Evolutionary conservation across 768 basidiomycete species (phyloP).

Genomic region (Boletus eberwhitei): DNA sequence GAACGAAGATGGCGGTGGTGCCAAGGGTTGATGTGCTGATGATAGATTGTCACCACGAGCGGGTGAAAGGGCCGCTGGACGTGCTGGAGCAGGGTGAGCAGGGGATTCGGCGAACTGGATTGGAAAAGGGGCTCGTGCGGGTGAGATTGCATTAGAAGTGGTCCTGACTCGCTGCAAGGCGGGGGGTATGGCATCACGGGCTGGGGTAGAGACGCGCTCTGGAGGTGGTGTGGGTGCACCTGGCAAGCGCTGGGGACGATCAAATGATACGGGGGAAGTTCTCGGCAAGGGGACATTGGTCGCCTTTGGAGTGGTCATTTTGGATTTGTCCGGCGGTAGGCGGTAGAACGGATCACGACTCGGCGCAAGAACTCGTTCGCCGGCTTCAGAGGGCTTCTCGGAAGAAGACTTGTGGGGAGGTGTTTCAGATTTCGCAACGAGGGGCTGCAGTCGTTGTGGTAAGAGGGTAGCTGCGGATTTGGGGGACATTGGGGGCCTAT

Average conservation of each 20-base stretch:
- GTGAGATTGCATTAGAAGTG: constrained; percentile 17
- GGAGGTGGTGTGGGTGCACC: constrained; percentile 6
- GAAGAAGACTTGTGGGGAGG: constrained; percentile 5
- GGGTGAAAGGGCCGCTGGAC: constrained; percentile 14
- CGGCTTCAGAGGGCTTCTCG: constrained; percentile 7
- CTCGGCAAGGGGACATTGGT: constrained; percentile 7
- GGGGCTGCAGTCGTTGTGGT: constrained; percentile 48
- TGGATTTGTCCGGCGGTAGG: constrained; percentile 23
- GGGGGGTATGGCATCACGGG: constrained; percentile 13
- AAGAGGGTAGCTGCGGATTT: constrained; percentile 43
- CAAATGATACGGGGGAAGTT: not conserved
- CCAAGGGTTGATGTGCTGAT: not conserved
- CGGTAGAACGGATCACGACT: constrained; percentile 29
- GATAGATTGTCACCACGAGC: constrained; percentile 12
- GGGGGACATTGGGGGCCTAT: constrained; percentile 36
- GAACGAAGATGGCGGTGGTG: constrained; percentile 8
- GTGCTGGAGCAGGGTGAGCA: constrained; percentile 8
- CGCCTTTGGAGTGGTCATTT: constrained; percentile 2
- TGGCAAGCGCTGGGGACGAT: not conserved
- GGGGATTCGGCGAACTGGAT: constrained; percentile 8
- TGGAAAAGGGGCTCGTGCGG: constrained; percentile 11
- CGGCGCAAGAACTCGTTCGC: constrained; percentile 5
- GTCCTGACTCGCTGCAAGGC: constrained; percentile 19
- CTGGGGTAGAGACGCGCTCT: constrained; percentile 16
- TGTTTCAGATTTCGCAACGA: constrained; percentile 31